These are phyloP conservation scores for Lachnellula occidentalis DNA, from an alignment of 2,329 filamentous ascomycete genomes.

Conservation along the genomic window DNA sequence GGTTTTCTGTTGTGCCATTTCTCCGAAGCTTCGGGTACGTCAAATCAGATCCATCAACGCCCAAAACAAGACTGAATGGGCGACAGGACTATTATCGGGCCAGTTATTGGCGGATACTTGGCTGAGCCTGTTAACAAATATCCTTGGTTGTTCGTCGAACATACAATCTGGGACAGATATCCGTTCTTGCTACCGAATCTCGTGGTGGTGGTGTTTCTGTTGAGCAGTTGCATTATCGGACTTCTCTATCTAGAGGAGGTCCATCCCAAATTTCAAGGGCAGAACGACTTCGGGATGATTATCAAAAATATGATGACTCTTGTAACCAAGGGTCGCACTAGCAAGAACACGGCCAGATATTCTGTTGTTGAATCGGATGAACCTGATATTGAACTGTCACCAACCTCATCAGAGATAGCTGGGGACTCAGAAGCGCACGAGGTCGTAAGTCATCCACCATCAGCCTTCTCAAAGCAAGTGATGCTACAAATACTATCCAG, in stretches of 20 bases:
- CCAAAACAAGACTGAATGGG: background rate
- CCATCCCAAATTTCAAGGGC: background rate
- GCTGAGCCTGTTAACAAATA: conserved; percentile 80
- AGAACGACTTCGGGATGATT: background rate
- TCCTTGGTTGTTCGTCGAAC: conserved; percentile 56
- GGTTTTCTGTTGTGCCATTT: conserved; percentile 92
- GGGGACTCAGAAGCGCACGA: background rate
- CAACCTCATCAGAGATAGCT: background rate
- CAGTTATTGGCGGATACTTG: conserved; percentile 79
- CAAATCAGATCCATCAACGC: background rate
- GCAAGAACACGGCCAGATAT: background rate
- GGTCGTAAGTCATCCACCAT: background rate
- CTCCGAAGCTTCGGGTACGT: conserved; percentile 84
- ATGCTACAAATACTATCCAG: background rate
- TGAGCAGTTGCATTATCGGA: background rate
- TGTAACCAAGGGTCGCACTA: background rate
- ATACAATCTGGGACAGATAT: conserved; percentile 73
- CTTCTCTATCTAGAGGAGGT: conserved; percentile 1
- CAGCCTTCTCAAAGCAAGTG: background rate
- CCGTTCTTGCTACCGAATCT: conserved; percentile 86
- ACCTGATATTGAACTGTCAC: background rate
- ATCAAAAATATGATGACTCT: background rate
- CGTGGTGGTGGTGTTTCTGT: conserved; percentile 50
- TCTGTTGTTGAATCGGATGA: background rate
- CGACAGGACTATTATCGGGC: conserved; percentile 60